These are phyloP conservation scores for Phytophthora lateralis DNA, from an alignment of 352 stramenopile genomes.

Conservation along the genomic window DNA sequence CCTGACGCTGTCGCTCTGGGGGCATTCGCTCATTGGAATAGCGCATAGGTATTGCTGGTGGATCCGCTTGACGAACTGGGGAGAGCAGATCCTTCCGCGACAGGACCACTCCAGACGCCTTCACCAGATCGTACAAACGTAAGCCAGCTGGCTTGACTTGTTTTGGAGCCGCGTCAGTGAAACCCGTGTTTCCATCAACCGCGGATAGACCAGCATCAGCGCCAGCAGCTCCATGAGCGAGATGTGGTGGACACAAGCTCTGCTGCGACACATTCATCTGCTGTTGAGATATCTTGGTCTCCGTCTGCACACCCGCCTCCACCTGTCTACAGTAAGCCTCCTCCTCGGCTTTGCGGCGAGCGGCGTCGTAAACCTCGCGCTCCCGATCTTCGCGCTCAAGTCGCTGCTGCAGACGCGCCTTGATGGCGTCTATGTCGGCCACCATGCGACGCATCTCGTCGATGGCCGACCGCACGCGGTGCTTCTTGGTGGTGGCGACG, in stretches of 20 bases:
- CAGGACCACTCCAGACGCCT: constrained; percentile 30
- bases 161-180: constrained; percentile 4
- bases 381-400: constrained; percentile 26
- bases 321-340: constrained; percentile 7
- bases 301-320: constrained; percentile 21
- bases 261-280: constrained; percentile 19
- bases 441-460: constrained; percentile 56
- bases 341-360: constrained; percentile 9
- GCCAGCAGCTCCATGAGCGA: not conserved
- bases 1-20: not conserved
- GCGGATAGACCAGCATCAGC: constrained; percentile 7
- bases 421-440: constrained; percentile 68
- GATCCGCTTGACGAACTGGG: constrained; percentile 11
- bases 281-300: constrained; percentile 8
- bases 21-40: constrained; percentile 10
- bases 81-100: constrained; percentile 5
- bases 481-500: constrained; percentile 30
- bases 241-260: not conserved
- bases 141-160: constrained; percentile 33
- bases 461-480: constrained; percentile 44
- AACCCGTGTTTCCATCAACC: constrained; percentile 1
- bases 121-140: constrained; percentile 52
- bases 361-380: constrained; percentile 14
- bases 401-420: constrained; percentile 49
- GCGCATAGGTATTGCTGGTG: constrained; percentile 2